Conservation (phyloP, 1,284 basidiomycete genomes). For the Fomitopsis pinicola region DNA sequence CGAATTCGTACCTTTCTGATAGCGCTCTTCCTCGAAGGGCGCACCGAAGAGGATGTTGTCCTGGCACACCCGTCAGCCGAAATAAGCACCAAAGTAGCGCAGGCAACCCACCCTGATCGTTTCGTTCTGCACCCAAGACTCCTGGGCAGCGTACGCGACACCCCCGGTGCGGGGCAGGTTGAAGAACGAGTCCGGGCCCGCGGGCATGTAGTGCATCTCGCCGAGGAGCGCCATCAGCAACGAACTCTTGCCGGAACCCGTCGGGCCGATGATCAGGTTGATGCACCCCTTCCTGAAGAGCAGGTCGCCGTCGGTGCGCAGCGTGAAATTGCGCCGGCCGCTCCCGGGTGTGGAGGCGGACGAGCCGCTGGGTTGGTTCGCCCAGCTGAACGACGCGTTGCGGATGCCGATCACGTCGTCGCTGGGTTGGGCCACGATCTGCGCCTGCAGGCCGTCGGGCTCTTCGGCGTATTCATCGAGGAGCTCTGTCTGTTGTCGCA, state of each 20-base stretch:
- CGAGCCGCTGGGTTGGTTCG: constrained; percentile 22
- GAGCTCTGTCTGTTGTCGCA: constrained; percentile 37
- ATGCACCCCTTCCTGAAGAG: constrained; percentile 53
- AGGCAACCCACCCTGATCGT: constrained; percentile 34
- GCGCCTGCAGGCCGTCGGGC: constrained; percentile 2
- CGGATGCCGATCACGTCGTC: constrained; percentile 34
- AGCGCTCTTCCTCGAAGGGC: constrained; percentile 37
- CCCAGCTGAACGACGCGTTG: constrained; percentile 40
- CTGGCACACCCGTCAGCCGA: constrained; percentile 8
- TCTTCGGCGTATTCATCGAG: constrained; percentile 39
- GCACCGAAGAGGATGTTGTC: constrained; percentile 44
- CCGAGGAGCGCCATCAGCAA: constrained; percentile 55
- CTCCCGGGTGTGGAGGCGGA: constrained; percentile 20
- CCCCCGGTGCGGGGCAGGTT: constrained; percentile 62
- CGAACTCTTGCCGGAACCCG: constrained; percentile 48
- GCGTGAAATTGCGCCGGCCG: constrained; percentile 37
- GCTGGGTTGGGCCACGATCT: constrained; percentile 10
- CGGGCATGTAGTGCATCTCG: constrained; percentile 57
- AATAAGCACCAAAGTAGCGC: background rate
- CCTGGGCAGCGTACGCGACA: constrained; percentile 72
- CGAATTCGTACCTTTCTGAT: constrained; percentile 33
- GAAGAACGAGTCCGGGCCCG: constrained; percentile 53
- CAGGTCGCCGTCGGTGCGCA: constrained; percentile 48
- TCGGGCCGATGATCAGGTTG: constrained; percentile 64
- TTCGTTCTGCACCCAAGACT: constrained; percentile 69